These are phyloP conservation scores for Colletotrichum sp. DNA, from an alignment of 2,329 filamentous ascomycete species.

Conservation along the genomic window DNA sequence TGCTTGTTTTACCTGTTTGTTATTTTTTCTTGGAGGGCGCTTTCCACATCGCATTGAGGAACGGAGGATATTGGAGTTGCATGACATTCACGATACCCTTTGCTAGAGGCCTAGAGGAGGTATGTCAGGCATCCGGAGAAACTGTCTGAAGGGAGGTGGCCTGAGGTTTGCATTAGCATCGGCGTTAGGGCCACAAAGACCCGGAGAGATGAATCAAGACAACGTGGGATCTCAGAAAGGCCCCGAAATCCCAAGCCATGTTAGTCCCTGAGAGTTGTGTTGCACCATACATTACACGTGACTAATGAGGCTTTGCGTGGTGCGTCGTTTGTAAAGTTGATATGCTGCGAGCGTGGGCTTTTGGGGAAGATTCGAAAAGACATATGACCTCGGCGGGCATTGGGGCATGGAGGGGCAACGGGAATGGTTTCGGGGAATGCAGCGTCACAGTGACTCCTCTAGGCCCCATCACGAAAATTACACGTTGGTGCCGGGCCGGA, in stretches of 20 bases:
- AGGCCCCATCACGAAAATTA: not conserved
- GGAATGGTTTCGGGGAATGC: not conserved
- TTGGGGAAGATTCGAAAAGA: not conserved
- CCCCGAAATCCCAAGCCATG: not conserved
- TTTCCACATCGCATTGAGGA: not conserved
- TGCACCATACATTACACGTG: not conserved
- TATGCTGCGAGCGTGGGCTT: not conserved
- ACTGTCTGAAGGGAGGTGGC: not conserved
- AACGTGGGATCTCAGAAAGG: not conserved
- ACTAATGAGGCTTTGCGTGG: not conserved
- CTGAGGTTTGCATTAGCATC: not conserved
- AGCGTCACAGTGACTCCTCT: not conserved
- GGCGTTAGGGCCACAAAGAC: not conserved
- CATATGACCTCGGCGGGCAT: not conserved
- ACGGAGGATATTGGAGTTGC: not conserved
- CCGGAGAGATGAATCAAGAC: not conserved
- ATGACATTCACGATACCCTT: conserved; percentile 14
- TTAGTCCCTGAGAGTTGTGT: not conserved
- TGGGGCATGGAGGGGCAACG: not conserved
- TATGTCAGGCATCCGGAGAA: not conserved
- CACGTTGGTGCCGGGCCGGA: not conserved
- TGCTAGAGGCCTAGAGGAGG: not conserved
- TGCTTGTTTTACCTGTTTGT: not conserved
- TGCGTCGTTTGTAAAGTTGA: not conserved
- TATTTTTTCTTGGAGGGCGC: not conserved